Evolutionary conservation across 495 filamentous ascomycete species (phyloP).

Genomic region (Xylaria flabelliformis): DNA sequence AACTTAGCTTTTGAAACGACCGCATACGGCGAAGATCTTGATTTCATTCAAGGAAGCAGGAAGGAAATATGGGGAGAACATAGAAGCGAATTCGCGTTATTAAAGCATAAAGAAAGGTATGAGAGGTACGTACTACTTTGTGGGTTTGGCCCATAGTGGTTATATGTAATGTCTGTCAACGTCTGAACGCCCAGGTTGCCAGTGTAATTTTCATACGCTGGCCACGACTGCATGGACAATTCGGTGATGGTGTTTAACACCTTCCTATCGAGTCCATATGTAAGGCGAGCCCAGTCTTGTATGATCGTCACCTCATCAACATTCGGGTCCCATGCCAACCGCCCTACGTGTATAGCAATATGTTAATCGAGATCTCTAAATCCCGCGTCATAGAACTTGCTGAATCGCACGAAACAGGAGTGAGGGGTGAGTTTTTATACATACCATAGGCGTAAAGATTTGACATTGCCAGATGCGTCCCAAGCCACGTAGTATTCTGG

Average conservation of each 20-base stretch:
- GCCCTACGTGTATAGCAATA: conserved; percentile 35
- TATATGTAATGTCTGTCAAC: conserved; percentile 69
- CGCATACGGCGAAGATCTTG: neutral
- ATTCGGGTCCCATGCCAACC: conserved; percentile 66
- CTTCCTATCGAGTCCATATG: conserved; percentile 60
- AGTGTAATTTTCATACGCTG: conserved; percentile 72
- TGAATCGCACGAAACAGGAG: neutral
- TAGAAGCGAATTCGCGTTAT: neutral
- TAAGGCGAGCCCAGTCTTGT: conserved; percentile 70
- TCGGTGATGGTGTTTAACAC: conserved; percentile 65
- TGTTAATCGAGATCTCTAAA: neutral
- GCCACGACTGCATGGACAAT: conserved; percentile 74
- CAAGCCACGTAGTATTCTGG: conserved; percentile 70
- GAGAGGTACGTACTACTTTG: conserved; percentile 31
- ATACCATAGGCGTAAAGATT: conserved; percentile 71
- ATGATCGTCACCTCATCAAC: conserved; percentile 54
- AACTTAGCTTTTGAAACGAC: neutral
- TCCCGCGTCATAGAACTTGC: neutral
- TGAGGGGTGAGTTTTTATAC: neutral
- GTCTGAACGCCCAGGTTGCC: conserved; percentile 77
- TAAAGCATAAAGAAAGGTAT: neutral
- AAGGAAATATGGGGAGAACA: neutral
- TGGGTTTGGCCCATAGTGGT: conserved; percentile 72
- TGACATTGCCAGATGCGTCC: conserved; percentile 71
- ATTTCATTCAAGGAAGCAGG: neutral